Conservation (phyloP, 225 moss, liverwort and hornwort species). For the Polytrichum formosum region DNA sequence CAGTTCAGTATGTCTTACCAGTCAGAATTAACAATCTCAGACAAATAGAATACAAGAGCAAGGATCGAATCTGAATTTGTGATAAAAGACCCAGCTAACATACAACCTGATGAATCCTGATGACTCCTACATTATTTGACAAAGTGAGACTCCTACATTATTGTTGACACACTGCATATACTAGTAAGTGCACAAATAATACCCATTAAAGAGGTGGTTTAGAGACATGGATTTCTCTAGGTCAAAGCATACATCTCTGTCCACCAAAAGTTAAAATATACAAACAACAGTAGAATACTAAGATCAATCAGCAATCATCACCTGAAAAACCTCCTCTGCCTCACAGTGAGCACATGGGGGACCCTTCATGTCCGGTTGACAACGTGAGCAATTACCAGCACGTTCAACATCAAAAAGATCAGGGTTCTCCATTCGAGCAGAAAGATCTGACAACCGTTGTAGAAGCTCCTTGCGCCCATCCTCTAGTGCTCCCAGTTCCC, state of each 20-base stretch:
- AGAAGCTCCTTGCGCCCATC: conserved; percentile 58
- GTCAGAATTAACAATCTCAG: background rate
- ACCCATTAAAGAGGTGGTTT: too few species aligned
- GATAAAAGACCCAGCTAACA: too few species aligned
- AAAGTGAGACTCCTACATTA: too few species aligned
- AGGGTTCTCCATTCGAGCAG: conserved; percentile 66
- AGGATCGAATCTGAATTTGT: too few species aligned
- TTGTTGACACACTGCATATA: too few species aligned
- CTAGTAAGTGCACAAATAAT: too few species aligned
- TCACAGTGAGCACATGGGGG: conserved; percentile 83
- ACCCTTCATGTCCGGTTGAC: conserved; percentile 72
- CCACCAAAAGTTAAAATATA: background rate
- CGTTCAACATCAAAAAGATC: conserved; percentile 64
- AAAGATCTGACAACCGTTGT: conserved; percentile 53
- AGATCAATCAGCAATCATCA: conserved; percentile 13
- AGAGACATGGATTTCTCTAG: too few species aligned
- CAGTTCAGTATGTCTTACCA: background rate
- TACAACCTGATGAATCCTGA: too few species aligned
- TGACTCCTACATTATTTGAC: too few species aligned
- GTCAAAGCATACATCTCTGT: too few species aligned
- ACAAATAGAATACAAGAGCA: background rate
- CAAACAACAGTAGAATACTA: background rate
- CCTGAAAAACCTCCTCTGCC: conserved; percentile 92
- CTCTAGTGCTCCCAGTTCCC: conserved; percentile 71
- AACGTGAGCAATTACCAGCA: conserved; percentile 81